A percentile compares a stretch with the other conserved stretches of the same genome.
Conservation (phyloP, 2,329 filamentous ascomycete species). For the Elsinoe ampelina region DNA sequence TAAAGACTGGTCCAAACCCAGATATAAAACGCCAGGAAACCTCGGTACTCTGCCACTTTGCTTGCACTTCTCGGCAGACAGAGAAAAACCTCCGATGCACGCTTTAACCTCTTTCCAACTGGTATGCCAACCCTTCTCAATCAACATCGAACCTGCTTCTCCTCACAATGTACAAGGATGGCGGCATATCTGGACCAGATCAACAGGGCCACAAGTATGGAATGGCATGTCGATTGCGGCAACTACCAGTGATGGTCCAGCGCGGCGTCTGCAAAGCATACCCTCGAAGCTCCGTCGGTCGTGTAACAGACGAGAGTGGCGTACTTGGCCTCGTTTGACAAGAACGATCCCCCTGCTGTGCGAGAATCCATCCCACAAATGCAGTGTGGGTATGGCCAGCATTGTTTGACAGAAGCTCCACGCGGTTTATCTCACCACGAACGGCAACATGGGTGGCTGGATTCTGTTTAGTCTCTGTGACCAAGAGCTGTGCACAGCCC, state of each 20-base stretch:
- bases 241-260: neutral
- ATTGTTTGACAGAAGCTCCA: too few relatives aligned
- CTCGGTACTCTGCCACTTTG: neutral
- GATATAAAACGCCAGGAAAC: conserved; percentile 1
- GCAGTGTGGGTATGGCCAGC: too few relatives aligned
- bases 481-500: neutral
- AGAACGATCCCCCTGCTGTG: neutral
- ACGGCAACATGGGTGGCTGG: neutral
- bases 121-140: neutral
- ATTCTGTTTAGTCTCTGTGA: neutral
- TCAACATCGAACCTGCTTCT: neutral
- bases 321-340: neutral
- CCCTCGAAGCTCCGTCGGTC: neutral
- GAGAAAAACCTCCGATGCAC: conserved; percentile 8
- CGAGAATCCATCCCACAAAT: neutral
- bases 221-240: neutral
- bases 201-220: neutral
- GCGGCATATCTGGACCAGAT: neutral
- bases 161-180: neutral
- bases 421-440: too few relatives aligned
- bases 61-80: neutral
- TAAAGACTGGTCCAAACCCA: neutral
- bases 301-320: neutral
- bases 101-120: neutral
- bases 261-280: neutral